These are phyloP conservation scores for Plasmopara viticola DNA, from an alignment of 352 stramenopile species.

Conservation along the genomic window DNA sequence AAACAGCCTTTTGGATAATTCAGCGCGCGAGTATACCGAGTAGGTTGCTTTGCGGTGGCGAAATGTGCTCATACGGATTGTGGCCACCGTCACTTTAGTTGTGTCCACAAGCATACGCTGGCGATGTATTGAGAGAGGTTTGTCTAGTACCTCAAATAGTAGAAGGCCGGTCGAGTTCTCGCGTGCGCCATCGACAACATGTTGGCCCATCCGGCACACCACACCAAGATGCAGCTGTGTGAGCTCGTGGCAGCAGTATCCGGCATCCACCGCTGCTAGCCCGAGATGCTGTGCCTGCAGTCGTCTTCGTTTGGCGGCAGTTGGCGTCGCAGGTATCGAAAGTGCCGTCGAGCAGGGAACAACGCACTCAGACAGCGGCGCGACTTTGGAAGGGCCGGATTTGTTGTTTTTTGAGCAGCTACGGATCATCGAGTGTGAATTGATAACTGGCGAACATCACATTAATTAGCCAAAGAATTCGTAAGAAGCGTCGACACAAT, in stretches of 20 bases:
- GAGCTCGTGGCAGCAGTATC: constrained; percentile 29
- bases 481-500: no score
- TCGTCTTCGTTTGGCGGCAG: constrained; percentile 12
- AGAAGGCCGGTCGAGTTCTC: constrained; percentile 30
- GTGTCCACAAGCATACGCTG: constrained; percentile 27
- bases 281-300: constrained; percentile 29
- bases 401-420: not conserved
- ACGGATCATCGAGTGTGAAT: not conserved
- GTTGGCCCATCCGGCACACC: constrained; percentile 22
- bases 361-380: not conserved
- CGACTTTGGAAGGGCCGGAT: not conserved
- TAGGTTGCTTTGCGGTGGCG: constrained; percentile 23
- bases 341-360: not conserved
- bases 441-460: no score
- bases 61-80: constrained; percentile 30
- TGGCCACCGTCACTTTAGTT: constrained; percentile 25
- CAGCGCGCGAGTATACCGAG: constrained; percentile 16
- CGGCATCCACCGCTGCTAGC: constrained; percentile 26
- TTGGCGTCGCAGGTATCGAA: constrained; percentile 2
- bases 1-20: constrained; percentile 22
- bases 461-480: no score
- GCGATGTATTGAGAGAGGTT: constrained; percentile 28
- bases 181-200: constrained; percentile 17
- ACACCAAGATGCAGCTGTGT: constrained; percentile 28
- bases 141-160: constrained; percentile 26